Percentiles rank a stretch among this genome's conserved stretches.
These are phyloP conservation scores for Penicillium tannophilum DNA, from an alignment of 495 filamentous ascomycete species.

Conservation along the genomic window DNA sequence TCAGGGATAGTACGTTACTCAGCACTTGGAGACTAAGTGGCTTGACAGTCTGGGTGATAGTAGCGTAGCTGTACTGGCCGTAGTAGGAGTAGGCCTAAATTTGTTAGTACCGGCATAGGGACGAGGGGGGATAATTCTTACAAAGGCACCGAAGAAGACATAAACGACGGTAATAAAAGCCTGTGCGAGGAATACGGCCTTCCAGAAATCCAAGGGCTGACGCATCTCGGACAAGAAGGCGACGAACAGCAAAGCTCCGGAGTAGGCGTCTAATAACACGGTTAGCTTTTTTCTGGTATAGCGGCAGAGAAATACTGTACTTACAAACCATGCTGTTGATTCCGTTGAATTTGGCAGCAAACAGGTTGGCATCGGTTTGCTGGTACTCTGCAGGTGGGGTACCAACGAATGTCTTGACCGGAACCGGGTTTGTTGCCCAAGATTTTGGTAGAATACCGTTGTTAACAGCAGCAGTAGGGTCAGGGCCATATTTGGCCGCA, in stretches of 20 bases:
- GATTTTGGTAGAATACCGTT: constrained; percentile 16
- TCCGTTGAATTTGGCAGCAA: constrained; percentile 24
- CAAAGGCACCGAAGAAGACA: constrained; percentile 59
- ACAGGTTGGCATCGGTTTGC: constrained; percentile 14
- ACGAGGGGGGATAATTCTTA: constrained; percentile 4
- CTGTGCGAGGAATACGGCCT: constrained; percentile 55
- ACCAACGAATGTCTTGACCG: constrained; percentile 20
- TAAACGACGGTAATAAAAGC: constrained; percentile 54
- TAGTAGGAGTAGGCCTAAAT: constrained; percentile 51
- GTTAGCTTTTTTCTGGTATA: background rate
- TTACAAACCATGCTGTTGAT: constrained; percentile 27
- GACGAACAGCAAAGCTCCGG: constrained; percentile 54
- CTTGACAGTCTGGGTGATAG: constrained; percentile 53
- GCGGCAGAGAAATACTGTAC: constrained; percentile 4
- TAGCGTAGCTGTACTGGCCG: constrained; percentile 54
- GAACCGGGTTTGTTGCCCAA: constrained; percentile 17
- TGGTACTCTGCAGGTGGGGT: constrained; percentile 22
- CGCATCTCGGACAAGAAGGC: constrained; percentile 70
- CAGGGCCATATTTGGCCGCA: constrained; percentile 46
- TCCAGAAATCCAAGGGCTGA: constrained; percentile 62
- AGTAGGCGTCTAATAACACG: constrained; percentile 51
- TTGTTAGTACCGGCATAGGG: background rate
- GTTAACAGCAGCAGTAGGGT: constrained; percentile 33
- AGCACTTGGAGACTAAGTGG: constrained; percentile 54
- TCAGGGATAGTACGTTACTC: constrained; percentile 54